These are phyloP conservation scores for Parietaria judaica DNA, from an alignment of 306 rosid genomes.

Conservation along the genomic window DNA sequence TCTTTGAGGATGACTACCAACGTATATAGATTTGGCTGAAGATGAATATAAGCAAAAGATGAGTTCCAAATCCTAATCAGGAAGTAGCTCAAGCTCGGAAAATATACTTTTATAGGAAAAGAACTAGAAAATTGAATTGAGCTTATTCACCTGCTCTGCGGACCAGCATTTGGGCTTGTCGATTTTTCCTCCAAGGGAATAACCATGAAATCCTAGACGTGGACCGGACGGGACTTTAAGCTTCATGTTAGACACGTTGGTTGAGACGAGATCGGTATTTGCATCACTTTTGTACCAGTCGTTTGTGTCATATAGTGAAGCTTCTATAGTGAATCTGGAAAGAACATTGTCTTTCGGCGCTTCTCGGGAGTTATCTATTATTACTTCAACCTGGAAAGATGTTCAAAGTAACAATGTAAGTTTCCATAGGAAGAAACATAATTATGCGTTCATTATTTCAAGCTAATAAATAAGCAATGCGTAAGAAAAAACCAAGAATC, in stretches of 20 bases:
- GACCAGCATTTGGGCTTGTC: slow-evolving; percentile 84
- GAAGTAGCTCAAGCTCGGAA: neutral
- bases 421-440: slow-evolving; percentile 6
- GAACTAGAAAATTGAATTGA: neutral
- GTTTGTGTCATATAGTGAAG: slow-evolving; percentile 53
- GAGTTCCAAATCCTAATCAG: neutral
- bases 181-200: slow-evolving; percentile 54
- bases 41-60: slow-evolving; percentile 18
- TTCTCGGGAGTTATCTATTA: slow-evolving; percentile 61
- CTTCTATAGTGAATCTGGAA: slow-evolving; percentile 55
- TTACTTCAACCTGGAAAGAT: slow-evolving; percentile 71
- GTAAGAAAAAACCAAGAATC: neutral
- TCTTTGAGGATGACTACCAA: slow-evolving; percentile 74
- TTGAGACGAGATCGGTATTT: slow-evolving; percentile 49
- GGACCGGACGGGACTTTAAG: slow-evolving; percentile 32
- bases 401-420: slow-evolving; percentile 9
- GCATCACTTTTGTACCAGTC: slow-evolving; percentile 49
- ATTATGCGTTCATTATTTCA: neutral
- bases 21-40: slow-evolving; percentile 78
- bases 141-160: slow-evolving; percentile 67
- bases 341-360: slow-evolving; percentile 50
- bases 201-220: slow-evolving; percentile 58
- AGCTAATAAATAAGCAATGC: neutral
- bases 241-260: slow-evolving; percentile 54
- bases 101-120: too few species aligned